Percentiles rank a stretch among this genome's conserved stretches.
Conservation (phyloP, 2,329 filamentous ascomycete species). For the Tothia fuscella region DNA sequence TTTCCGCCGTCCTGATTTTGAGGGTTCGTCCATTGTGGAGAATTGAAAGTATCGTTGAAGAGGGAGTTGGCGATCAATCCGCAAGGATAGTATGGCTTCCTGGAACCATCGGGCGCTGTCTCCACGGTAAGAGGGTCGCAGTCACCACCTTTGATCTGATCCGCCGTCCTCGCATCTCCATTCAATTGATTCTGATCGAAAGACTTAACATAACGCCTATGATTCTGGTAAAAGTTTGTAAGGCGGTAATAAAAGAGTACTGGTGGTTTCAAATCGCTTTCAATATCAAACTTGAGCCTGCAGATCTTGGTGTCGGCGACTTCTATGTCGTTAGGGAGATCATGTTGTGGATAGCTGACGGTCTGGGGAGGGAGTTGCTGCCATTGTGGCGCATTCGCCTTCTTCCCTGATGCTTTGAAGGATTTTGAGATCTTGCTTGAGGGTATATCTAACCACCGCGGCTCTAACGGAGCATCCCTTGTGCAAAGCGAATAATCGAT, state of each 20-base stretch:
- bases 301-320: slow-evolving; percentile 42
- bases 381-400: slow-evolving; percentile 6
- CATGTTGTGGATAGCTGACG: slow-evolving; percentile 15
- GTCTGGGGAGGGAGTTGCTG: slow-evolving; percentile 8
- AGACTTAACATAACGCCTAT: slow-evolving; percentile 87
- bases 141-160: slow-evolving; percentile 52
- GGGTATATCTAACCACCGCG: slow-evolving; percentile 40
- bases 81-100: slow-evolving; percentile 79
- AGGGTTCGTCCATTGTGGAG: slow-evolving; percentile 49
- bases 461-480: slow-evolving; percentile 37
- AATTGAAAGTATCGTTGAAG: slow-evolving; percentile 84
- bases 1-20: slow-evolving; percentile 24
- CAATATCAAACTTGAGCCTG: slow-evolving; percentile 65
- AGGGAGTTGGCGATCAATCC: slow-evolving; percentile 92
- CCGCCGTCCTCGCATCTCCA: slow-evolving; percentile 50
- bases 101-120: slow-evolving; percentile 22
- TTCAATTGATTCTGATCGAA: slow-evolving; percentile 75
- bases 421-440: slow-evolving; percentile 47
- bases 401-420: slow-evolving; percentile 48
- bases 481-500: slow-evolving; percentile 83
- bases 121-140: slow-evolving; percentile 55
- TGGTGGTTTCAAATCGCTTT: slow-evolving; percentile 65
- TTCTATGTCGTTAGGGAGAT: slow-evolving; percentile 17
- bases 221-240: slow-evolving; percentile 98
- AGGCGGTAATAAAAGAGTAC: slow-evolving; percentile 92